Evolutionary conservation across 768 basidiomycete species (phyloP), one percentile per base, ranked within the genome.

Genomic region (Leccinum obscurum): DNA sequence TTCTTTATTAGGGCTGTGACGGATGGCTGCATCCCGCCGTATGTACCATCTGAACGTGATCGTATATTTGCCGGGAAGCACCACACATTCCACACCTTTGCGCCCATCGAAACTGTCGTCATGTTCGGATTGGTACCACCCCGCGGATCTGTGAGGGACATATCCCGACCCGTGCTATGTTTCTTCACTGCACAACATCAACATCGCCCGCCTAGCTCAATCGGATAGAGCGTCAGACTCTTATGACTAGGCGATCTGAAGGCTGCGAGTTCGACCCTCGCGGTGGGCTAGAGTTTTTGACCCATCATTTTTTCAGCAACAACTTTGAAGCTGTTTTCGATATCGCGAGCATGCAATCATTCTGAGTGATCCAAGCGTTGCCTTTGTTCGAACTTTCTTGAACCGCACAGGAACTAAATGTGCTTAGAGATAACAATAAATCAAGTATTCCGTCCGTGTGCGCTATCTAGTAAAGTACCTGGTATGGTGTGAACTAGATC

Each of bases 141-240:
- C 44, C 52, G 52, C 17, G 37, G 35, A 46, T 41, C 37, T 10
- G 30, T 9, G 44, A 37, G 54, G 15, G 22, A 30, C 13, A 22
- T 17, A 17, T 11, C 41, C n/a, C 24, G 9, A 34, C 22, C 10
- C 28, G 14, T 15, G 28, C 2, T n/a, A 34, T 26, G n/a, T 2
- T 0, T 10, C 9, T 15, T 13, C 5, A 24, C 7, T 3, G 9
- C 4, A 22, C 0, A 11, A 1, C 0, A 3, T 2, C 5, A 2
- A 6, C 6, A 58, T 56, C 64, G 81, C 81, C 83, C 80, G 81
- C 81, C 81, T 83, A 84, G 83, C 81, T 84, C 83, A 83, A 83
- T 83, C 81, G 81, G 81, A 83, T 84, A 83, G 82, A 84, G 81
- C 81, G 81, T 83, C 81, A 84, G 81, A 83, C 81, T 83, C 81